Percentiles rank a stretch among this genome's conserved stretches.
Evolutionary conservation across 257 asterid genomes (phyloP).

Genomic region (Gynochthodes officinalis): DNA sequence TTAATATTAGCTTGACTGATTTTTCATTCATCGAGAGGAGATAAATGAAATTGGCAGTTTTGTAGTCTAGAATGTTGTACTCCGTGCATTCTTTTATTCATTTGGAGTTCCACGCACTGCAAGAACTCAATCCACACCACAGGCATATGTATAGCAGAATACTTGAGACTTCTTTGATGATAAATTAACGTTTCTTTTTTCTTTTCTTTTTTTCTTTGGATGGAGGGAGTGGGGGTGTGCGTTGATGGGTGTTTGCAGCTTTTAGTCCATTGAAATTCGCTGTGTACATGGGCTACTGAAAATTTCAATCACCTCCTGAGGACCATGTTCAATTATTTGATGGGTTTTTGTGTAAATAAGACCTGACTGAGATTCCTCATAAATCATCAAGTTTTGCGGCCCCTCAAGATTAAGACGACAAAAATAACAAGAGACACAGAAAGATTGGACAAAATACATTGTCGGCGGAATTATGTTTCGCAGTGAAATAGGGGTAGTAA

Average conservation of each 20-base stretch:
- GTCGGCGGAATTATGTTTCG: background rate
- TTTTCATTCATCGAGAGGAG: conserved; percentile 46
- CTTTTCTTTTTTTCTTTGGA: background rate
- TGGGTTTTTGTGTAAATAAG: background rate
- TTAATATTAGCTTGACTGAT: conserved; percentile 24
- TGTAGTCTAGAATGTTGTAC: background rate
- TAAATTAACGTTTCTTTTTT: background rate
- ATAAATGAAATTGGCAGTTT: background rate
- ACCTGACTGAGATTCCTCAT: background rate
- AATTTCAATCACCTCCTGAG: too few relatives aligned
- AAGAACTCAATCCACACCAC: background rate
- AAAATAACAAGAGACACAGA: background rate
- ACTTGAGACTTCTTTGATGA: too few relatives aligned
- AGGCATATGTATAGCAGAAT: too few relatives aligned
- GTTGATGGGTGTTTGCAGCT: too few relatives aligned
- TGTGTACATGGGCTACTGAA: too few relatives aligned
- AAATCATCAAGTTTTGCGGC: background rate
- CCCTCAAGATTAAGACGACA: background rate
- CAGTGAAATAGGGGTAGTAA: background rate
- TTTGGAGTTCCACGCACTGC: background rate
- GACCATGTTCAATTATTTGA: too few relatives aligned
- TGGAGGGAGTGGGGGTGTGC: too few relatives aligned
- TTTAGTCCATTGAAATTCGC: too few relatives aligned
- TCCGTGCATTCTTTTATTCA: background rate
- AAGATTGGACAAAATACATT: background rate